Evolutionary conservation across 2,329 filamentous ascomycete species (phyloP), one percentile per base, ranked within the genome.

Genomic region (Clonostachys rhizophaga): DNA sequence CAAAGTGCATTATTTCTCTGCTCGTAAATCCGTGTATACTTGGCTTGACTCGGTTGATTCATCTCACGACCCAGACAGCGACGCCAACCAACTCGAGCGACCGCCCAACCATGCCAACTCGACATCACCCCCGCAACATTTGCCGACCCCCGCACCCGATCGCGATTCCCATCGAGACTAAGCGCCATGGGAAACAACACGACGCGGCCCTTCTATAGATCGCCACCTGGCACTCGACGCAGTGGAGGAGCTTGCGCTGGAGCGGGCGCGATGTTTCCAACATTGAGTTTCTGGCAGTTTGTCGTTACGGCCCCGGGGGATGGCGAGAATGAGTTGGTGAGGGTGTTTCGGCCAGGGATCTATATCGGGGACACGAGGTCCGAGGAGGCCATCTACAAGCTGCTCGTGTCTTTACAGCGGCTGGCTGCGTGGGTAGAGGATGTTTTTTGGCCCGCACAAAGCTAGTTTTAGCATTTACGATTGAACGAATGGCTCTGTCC

Each of bases 131-230:
- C 24, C 24, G 2, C 24, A 6, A 24, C 5, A 24, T 7, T 24
- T 24, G 24, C 24, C 7, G 24, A 24, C 24, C 24, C 24, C 6
- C 24, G 40, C 41, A 44, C 33, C 52, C 54, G 5, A 54, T 56
- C 18, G 51, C 50, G 13, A 43, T 56, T 20, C 54, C 51, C 9
- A 47, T 56, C 43, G 49, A 52, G 50, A 55, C 53, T 35, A 56
- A 56, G 47, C 49, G 49, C 46, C 48, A 49, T 20, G 44, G 37
- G 10, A 42, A 46, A 30, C 34, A 50, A 11, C 34, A 24, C 17
- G 50, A 51, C 34, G 48, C 44, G 33, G 50, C 53, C 16, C 36
- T 50, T 11, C 42, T 54, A 18, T 51, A 55, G 50, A 49, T 56
- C 11, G 53, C 48, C 13, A 52, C 46, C 14, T 55, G 53, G 53